These are phyloP conservation scores for Komagataella phaffii DNA, from an alignment of 805 yeast genomes.

Conservation along the genomic window DNA sequence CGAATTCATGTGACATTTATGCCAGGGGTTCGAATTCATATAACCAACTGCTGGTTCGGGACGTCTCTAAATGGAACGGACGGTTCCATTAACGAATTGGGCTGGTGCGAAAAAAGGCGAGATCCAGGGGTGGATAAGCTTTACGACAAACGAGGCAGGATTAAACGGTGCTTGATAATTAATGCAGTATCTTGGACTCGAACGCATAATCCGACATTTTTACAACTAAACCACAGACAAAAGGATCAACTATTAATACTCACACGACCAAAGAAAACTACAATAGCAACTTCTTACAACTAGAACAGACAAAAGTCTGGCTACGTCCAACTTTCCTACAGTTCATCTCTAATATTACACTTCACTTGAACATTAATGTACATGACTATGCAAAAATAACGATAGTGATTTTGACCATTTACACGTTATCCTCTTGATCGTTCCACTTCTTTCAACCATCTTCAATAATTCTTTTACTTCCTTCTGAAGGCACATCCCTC, in stretches of 20 bases:
- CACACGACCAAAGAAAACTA: neutral
- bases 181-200: neutral
- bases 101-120: neutral
- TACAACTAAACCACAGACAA: neutral
- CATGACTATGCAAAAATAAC: neutral
- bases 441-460: neutral
- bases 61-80: neutral
- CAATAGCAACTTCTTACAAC: neutral
- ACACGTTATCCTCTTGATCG: neutral
- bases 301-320: neutral
- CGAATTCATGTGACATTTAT: neutral
- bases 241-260: neutral
- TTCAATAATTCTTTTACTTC: slow-evolving; percentile 44
- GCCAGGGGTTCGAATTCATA: neutral
- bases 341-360: neutral
- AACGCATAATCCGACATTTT: neutral
- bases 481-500: slow-evolving; percentile 99
- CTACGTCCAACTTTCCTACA: neutral
- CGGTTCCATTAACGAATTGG: neutral
- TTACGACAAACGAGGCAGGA: neutral
- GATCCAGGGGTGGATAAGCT: neutral
- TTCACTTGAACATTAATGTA: neutral
- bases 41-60: neutral
- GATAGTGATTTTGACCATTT: neutral
- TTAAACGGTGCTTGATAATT: too few relatives aligned